Conservation (phyloP, 345 rosid genomes). For the Bruguiera parviflora region DNA sequence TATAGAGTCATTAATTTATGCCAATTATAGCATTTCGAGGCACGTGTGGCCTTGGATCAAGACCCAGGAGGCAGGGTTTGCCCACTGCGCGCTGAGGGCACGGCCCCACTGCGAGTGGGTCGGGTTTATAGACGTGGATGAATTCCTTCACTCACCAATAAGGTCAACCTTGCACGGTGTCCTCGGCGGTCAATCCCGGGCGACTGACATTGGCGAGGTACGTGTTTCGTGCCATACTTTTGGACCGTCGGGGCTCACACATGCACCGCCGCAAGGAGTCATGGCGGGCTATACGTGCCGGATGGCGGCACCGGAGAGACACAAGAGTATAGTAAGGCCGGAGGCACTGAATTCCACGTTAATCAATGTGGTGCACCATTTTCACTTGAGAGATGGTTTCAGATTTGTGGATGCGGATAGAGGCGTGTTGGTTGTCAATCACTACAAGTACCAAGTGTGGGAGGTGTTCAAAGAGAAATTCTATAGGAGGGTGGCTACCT, state of each 20-base stretch:
- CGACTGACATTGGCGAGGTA: conserved; percentile 37
- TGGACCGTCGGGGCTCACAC: conserved; percentile 65
- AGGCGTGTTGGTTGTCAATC: conserved; percentile 60
- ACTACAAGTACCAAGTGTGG: conserved; percentile 89
- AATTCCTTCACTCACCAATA: conserved; percentile 53
- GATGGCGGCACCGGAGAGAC: conserved; percentile 56
- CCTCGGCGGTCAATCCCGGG: conserved; percentile 29
- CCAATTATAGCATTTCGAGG: conserved; percentile 43
- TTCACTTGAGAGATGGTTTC: conserved; percentile 51
- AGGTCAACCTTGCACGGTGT: conserved; percentile 31
- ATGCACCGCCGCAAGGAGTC: conserved; percentile 47
- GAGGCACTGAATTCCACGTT: conserved; percentile 69
- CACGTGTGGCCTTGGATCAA: conserved; percentile 91
- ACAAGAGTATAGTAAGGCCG: conserved; percentile 74
- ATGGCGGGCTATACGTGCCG: conserved; percentile 72
- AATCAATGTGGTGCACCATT: conserved; percentile 84
- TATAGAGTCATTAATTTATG: conserved; percentile 28
- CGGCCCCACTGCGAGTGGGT: conserved; percentile 65
- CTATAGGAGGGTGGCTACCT: conserved; percentile 77
- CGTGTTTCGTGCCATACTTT: conserved; percentile 64
- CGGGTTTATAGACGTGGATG: conserved; percentile 81
- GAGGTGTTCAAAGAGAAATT: conserved; percentile 89
- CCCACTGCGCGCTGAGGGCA: conserved; percentile 74
- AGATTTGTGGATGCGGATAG: conserved; percentile 42
- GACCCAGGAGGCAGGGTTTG: conserved; percentile 85